phyloP scores from a whole-genome alignment of 2,329 filamentous ascomycete species.

The Polytolypa hystricis region DNA sequence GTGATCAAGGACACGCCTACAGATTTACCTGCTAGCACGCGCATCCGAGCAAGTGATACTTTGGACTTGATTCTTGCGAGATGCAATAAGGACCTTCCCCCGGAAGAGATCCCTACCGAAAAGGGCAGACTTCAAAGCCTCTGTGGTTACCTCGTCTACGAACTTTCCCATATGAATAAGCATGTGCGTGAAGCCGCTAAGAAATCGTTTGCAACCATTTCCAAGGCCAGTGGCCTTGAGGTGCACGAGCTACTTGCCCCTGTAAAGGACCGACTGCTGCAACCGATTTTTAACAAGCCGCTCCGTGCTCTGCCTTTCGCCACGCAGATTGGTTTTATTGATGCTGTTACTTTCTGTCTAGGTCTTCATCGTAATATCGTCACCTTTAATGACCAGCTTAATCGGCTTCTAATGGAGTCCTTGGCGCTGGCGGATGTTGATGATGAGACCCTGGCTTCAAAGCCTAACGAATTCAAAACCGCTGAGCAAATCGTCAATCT shows the following conservation, averaged over 20 bases:
- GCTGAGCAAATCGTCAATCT: constrained; percentile 87
- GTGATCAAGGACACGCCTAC: constrained; percentile 97
- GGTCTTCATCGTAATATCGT: constrained; percentile 80
- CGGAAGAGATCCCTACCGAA: constrained; percentile 62
- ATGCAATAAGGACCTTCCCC: constrained; percentile 68
- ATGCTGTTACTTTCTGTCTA: constrained; percentile 92
- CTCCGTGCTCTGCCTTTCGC: constrained; percentile 84
- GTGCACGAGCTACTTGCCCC: constrained; percentile 82
- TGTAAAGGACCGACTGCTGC: constrained; percentile 79
- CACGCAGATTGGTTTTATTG: constrained; percentile 95
- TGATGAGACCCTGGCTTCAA: constrained; percentile 84
- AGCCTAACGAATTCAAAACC: constrained; percentile 88
- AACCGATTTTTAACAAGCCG: constrained; percentile 90
- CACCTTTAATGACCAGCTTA: constrained; percentile 82
- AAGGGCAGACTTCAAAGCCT: constrained; percentile 61
- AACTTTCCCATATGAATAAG: constrained; percentile 90
- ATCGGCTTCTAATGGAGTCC: constrained; percentile 83
- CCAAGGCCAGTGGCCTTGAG: constrained; percentile 63
- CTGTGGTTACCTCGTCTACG: constrained; percentile 74
- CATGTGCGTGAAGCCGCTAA: constrained; percentile 85
- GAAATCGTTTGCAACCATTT: constrained; percentile 67
- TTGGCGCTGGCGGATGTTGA: constrained; percentile 88
- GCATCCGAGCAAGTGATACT: constrained; percentile 70
- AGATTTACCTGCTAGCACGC: constrained; percentile 82
- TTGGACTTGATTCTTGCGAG: constrained; percentile 67